Percentiles rank a stretch among this genome's conserved stretches.
These are phyloP conservation scores for Phytophthora crassamura DNA, from an alignment of 352 stramenopile genomes.

Conservation along the genomic window DNA sequence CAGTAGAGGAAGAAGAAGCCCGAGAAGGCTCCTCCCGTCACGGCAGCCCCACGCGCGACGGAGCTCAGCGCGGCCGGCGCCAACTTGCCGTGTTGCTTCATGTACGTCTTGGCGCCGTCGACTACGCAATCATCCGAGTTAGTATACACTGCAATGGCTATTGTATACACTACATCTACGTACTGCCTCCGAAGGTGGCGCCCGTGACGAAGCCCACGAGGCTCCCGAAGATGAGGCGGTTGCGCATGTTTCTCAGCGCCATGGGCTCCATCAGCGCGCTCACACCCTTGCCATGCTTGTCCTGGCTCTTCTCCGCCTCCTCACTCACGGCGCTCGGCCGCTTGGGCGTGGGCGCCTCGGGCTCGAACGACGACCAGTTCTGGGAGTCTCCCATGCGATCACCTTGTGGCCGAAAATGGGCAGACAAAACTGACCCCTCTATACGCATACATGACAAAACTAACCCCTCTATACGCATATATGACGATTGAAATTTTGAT, in stretches of 20 bases:
- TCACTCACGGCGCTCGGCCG: slow-evolving; percentile 17
- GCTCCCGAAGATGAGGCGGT: slow-evolving; percentile 79
- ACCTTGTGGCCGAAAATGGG: slow-evolving; percentile 15
- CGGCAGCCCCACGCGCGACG: slow-evolving; percentile 57
- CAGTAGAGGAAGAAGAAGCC: slow-evolving; percentile 85
- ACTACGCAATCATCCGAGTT: slow-evolving; percentile 40
- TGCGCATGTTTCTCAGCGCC: slow-evolving; percentile 61
- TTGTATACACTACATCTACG: slow-evolving; percentile 20
- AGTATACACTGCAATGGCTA: slow-evolving; percentile 1
- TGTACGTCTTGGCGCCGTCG: slow-evolving; percentile 65
- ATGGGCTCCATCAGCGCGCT: slow-evolving; percentile 37
- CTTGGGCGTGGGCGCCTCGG: slow-evolving; percentile 43
- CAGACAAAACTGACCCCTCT: not conserved
- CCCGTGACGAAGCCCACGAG: slow-evolving; percentile 83
- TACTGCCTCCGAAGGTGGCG: slow-evolving; percentile 79
- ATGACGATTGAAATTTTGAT: slow-evolving; percentile 1
- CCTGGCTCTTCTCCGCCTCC: slow-evolving; percentile 8
- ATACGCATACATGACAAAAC: not conserved
- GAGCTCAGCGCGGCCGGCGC: slow-evolving; percentile 51
- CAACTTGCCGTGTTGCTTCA: slow-evolving; percentile 62
- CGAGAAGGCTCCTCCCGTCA: slow-evolving; percentile 66
- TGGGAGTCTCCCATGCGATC: slow-evolving; percentile 72
- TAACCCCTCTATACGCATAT: not conserved
- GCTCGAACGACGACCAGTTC: slow-evolving; percentile 86
- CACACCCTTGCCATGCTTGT: slow-evolving; percentile 11